Evolutionary conservation across 2,329 filamentous ascomycete species (phyloP), one percentile per base, ranked within the genome.

Genomic region (Verticillium longisporum): DNA sequence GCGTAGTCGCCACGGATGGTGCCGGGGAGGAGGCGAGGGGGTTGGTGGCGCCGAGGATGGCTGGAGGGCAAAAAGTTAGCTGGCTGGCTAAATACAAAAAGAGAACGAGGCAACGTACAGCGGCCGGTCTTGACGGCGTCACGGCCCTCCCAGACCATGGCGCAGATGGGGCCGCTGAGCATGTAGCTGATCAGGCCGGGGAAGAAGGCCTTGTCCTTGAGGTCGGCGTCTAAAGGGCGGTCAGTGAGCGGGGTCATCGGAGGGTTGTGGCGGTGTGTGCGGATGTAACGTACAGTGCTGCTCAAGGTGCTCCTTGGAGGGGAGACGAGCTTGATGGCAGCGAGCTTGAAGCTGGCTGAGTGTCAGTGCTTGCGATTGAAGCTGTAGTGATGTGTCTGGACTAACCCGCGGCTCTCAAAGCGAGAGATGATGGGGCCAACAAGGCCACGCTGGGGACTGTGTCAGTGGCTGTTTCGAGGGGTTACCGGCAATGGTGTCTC

Each of bases 81-180:
- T 64, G 68, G 18, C 26, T 60, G 45, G 11, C n/a, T 36, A 34
- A 55, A 2, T 31, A 21, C 36, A 58, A 11, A 37, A 14, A 14
- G 7, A 14, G 55, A 31, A 38, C 50, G 32, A 32, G 56, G 57
- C 1, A 66, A 83, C 87, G 70, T 87, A 91, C 88, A 77, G 77
- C 95, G 94, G 80, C 95, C 95, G 71, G 93, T 97, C 91, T 98
- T 98, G 87, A 97, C 93, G 80, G 89, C 95, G 75, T 99, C 93
- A 86, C 90, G 91, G 77, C 95, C 95, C 82, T 99, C 93, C 95
- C 95, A 99, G 81, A 99, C 90, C 94, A 98, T 99, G 84, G 95
- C 95, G 85, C 86, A 89, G 83, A 99, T 94, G 78, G 95, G 95
- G 78, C 95, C 95, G 78, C 88, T 93, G 79, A 87, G 83, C 95